A percentile compares a stretch with the other conserved stretches of the same genome.
Conservation (phyloP, 192 early-diverging fungal genomes). For the Entrophospora sp. region DNA sequence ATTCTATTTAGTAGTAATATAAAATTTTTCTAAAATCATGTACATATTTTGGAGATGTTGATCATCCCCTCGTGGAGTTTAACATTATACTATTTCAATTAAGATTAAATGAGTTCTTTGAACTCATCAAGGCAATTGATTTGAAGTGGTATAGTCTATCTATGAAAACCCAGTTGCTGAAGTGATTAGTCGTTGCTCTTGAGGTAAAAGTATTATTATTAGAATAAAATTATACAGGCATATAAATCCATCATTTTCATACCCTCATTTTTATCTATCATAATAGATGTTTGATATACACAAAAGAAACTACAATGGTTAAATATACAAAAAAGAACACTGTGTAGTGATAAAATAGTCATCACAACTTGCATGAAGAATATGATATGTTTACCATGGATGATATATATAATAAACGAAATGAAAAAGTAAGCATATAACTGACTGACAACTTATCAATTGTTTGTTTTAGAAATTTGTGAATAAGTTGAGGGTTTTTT, state of each 20-base stretch:
- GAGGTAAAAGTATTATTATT: constrained; percentile 27
- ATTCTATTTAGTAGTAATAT: no score
- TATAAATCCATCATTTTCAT: background rate
- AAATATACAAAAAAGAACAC: constrained; percentile 16
- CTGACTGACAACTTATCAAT: no score
- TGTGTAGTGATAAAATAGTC: constrained; percentile 39
- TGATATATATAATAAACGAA: constrained; percentile 37
- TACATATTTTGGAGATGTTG: constrained; percentile 37
- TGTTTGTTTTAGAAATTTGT: background rate
- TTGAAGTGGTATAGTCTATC: constrained; percentile 40
- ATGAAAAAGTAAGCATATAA: constrained; percentile 25
- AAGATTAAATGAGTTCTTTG: constrained; percentile 28
- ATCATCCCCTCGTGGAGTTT: constrained; percentile 25
- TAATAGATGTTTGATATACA: constrained; percentile 41
- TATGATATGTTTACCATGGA: constrained; percentile 37
- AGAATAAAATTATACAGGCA: no score
- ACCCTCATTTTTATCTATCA: background rate
- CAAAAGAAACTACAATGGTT: constrained; percentile 2
- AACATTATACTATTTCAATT: constrained; percentile 33
- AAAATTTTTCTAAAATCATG: constrained; percentile 37
- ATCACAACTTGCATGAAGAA: constrained; percentile 29
- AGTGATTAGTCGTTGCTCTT: constrained; percentile 46
- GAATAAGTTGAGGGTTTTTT: background rate
- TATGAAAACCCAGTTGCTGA: constrained; percentile 44
- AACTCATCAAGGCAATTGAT: constrained; percentile 26